Percentiles rank a stretch among this genome's conserved stretches.
Conservation (phyloP, 495 filamentous ascomycete species). For the Penicillium steckii region DNA sequence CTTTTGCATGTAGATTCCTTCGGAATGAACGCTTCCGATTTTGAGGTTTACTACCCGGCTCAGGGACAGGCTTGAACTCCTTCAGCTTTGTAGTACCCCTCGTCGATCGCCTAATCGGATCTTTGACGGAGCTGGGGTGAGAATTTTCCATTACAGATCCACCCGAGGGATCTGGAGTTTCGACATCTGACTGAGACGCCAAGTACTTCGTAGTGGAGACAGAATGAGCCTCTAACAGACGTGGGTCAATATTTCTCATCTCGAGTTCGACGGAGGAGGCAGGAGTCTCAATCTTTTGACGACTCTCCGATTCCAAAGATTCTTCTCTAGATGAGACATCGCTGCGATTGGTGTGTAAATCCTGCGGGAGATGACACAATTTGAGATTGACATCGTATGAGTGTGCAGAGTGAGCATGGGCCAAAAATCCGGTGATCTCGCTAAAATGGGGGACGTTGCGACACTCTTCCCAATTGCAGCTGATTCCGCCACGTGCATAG, state of each 20-base stretch:
- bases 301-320: constrained; percentile 18
- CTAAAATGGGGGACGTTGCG: constrained; percentile 19
- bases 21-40: no score
- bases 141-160: constrained; percentile 9
- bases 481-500: constrained; percentile 24
- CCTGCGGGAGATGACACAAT: constrained; percentile 21
- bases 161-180: constrained; percentile 9
- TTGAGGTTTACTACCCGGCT: no score
- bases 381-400: constrained; percentile 27
- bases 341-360: constrained; percentile 8
- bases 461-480: constrained; percentile 28
- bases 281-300: constrained; percentile 17
- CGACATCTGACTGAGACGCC: constrained; percentile 1
- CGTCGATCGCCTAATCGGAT: no score
- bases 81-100: no score
- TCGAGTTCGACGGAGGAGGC: constrained; percentile 20
- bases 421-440: constrained; percentile 28
- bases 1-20: constrained; percentile 5
- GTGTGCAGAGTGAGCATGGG: constrained; percentile 22
- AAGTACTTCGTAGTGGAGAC: constrained; percentile 2
- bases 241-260: constrained; percentile 22
- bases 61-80: no score
- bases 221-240: constrained; percentile 12
- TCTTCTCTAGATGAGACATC: constrained; percentile 14
- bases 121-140: no score